Evolutionary conservation across 768 basidiomycete species (phyloP).

Genomic region (Boletus huronensis): DNA sequence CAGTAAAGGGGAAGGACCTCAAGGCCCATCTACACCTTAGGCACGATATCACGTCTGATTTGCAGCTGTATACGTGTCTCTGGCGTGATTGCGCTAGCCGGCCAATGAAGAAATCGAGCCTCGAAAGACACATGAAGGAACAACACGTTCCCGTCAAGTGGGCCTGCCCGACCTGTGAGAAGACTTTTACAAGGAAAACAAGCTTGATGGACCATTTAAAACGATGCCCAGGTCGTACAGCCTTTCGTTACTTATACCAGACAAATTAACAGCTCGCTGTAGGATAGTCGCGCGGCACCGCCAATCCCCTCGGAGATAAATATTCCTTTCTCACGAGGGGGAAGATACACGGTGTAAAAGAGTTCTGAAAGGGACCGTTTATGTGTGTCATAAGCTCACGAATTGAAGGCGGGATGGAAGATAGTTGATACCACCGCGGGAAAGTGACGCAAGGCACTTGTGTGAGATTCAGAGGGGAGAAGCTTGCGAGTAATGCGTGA

Average conservation of each 20-base stretch:
- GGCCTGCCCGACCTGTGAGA: constrained; percentile 3
- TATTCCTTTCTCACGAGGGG: neutral
- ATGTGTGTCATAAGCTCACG: too few relatives aligned
- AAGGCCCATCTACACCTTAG: neutral
- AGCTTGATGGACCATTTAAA: neutral
- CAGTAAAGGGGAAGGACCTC: neutral
- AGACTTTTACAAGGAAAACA: constrained; percentile 1
- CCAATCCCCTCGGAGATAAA: neutral
- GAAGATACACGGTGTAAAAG: too few relatives aligned
- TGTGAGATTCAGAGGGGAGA: too few relatives aligned
- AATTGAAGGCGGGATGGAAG: neutral
- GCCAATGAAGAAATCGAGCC: constrained; percentile 2
- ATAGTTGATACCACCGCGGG: neutral
- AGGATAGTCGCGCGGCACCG: neutral
- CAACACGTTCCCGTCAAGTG: neutral
- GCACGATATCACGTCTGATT: neutral
- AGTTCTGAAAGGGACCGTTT: too few relatives aligned
- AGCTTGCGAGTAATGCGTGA: too few relatives aligned
- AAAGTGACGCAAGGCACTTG: too few relatives aligned
- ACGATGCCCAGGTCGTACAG: neutral
- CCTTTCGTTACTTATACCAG: neutral
- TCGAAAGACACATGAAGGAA: constrained; percentile 3
- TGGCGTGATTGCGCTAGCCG: neutral
- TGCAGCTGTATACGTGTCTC: neutral
- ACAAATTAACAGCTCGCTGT: neutral